A percentile compares a stretch with the other conserved stretches of the same genome.
Conservation (phyloP, 2,329 filamentous ascomycete genomes). For the Mollisia scopiformis region DNA sequence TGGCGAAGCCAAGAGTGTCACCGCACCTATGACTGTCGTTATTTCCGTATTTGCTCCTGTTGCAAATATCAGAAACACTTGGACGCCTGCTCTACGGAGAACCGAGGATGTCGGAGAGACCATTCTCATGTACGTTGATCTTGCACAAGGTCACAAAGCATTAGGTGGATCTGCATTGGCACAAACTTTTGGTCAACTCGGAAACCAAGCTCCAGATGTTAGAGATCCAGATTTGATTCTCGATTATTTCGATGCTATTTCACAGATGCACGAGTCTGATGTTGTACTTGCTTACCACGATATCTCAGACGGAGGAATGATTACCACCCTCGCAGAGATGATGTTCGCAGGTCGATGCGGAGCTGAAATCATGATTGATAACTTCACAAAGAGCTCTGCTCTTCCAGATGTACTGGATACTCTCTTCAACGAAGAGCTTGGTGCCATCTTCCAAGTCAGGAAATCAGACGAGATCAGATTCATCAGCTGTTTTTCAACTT, state of each 20-base stretch:
- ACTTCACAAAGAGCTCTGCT: slow-evolving; percentile 63
- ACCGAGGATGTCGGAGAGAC: slow-evolving; percentile 88
- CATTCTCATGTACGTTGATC: slow-evolving; percentile 86
- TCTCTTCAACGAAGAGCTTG: slow-evolving; percentile 95
- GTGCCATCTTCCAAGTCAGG: slow-evolving; percentile 92
- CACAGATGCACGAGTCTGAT: slow-evolving; percentile 64
- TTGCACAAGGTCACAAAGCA: slow-evolving; percentile 78
- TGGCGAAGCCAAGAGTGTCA: slow-evolving; percentile 79
- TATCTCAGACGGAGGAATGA: slow-evolving; percentile 86
- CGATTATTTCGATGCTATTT: slow-evolving; percentile 89
- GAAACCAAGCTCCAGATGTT: slow-evolving; percentile 83
- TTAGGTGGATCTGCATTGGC: slow-evolving; percentile 91
- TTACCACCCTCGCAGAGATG: slow-evolving; percentile 94
- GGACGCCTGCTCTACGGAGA: slow-evolving; percentile 87
- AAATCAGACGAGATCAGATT: slow-evolving; percentile 84
- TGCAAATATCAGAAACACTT: slow-evolving; percentile 80
- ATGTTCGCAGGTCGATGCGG: slow-evolving; percentile 96
- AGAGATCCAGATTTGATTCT: slow-evolving; percentile 79
- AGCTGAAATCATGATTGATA: slow-evolving; percentile 81
- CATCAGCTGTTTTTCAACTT: slow-evolving; percentile 87
- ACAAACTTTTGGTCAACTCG: slow-evolving; percentile 85
- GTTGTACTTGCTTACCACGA: slow-evolving; percentile 94
- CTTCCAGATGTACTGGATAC: slow-evolving; percentile 68
- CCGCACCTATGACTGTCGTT: slow-evolving; percentile 86
- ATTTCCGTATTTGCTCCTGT: slow-evolving; percentile 91